These are phyloP conservation scores for Cyberlindnera lachancei DNA, from an alignment of 805 yeast species.

Conservation along the genomic window DNA sequence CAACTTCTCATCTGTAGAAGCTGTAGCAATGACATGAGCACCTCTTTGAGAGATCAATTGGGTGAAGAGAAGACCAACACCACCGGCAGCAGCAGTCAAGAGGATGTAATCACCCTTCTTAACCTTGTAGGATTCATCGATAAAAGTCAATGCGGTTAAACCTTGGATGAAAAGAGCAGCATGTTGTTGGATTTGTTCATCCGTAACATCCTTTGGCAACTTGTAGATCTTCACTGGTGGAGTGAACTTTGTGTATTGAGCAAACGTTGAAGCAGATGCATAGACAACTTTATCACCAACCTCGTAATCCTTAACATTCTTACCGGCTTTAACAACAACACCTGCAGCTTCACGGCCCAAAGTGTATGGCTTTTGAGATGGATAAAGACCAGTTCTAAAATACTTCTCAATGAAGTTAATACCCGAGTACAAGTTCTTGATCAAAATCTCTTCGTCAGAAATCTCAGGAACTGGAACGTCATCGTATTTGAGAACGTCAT, in stretches of 20 bases:
- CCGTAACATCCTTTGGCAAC: conserved; percentile 40
- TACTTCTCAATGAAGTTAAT: conserved; percentile 78
- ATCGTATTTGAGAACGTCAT: conserved; percentile 43
- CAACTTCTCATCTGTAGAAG: conserved; percentile 71
- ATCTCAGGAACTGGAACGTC: conserved; percentile 53
- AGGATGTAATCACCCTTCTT: conserved; percentile 64
- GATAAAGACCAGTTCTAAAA: conserved; percentile 74
- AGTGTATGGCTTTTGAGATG: conserved; percentile 48
- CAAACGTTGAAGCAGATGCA: conserved; percentile 46
- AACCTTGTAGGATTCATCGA: conserved; percentile 58
- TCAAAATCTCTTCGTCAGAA: conserved; percentile 47
- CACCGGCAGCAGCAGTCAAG: conserved; percentile 94
- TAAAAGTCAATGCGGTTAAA: conserved; percentile 69
- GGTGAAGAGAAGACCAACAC: conserved; percentile 68
- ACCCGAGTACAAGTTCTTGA: conserved; percentile 74
- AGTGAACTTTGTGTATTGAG: conserved; percentile 57
- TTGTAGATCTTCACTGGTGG: conserved; percentile 33
- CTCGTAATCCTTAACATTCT: conserved; percentile 41
- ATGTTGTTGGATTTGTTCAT: conserved; percentile 42
- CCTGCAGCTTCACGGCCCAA: conserved; percentile 77
- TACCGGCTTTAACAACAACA: conserved; percentile 56
- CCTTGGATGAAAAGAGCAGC: conserved; percentile 67
- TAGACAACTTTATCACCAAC: conserved; percentile 72
- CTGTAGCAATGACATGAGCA: conserved; percentile 79
- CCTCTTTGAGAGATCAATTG: conserved; percentile 56